A percentile compares a stretch with the other conserved stretches of the same genome.
Evolutionary conservation across 108 stramenopile genomes (phyloP).

Genomic region (Ochromonas danica): DNA sequence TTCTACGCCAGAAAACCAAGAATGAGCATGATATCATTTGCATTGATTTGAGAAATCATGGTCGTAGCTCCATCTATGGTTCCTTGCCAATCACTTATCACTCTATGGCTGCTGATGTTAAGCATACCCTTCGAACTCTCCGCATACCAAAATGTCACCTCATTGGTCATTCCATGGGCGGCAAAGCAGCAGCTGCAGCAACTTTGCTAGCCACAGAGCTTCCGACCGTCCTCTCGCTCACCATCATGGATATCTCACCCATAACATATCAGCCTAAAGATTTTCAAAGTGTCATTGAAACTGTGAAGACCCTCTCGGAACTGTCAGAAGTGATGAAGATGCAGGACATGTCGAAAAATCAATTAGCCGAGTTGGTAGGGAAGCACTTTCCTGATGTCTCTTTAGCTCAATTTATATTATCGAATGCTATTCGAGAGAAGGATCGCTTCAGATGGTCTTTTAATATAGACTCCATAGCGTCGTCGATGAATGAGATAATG

Average conservation of each 20-base stretch:
- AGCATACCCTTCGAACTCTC: slow-evolving; percentile 65
- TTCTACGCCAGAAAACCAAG: slow-evolving; percentile 65
- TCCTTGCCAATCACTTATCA: slow-evolving; percentile 69
- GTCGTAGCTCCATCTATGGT: slow-evolving; percentile 53
- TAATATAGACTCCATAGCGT: slow-evolving; percentile 68
- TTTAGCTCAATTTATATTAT: slow-evolving; percentile 6
- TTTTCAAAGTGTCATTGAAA: background rate
- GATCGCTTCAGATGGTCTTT: slow-evolving; percentile 70
- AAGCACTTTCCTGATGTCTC: background rate
- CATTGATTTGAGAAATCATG: slow-evolving; percentile 88
- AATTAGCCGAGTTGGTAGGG: background rate
- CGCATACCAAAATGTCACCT: slow-evolving; percentile 63
- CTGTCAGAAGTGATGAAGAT: background rate
- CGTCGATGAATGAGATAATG: slow-evolving; percentile 70
- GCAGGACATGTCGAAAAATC: background rate
- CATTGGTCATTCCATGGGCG: slow-evolving; percentile 89
- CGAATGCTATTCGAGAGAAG: background rate
- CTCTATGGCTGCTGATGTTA: slow-evolving; percentile 80
- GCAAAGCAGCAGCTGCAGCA: slow-evolving; percentile 74
- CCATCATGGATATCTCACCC: background rate
- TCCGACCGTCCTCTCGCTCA: background rate
- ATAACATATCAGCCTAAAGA: background rate
- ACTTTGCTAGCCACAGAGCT: background rate
- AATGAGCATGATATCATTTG: slow-evolving; percentile 64
- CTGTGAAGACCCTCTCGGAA: background rate